These are phyloP conservation scores for Tilletia indica DNA, from an alignment of 1,284 basidiomycete species.

Conservation along the genomic window DNA sequence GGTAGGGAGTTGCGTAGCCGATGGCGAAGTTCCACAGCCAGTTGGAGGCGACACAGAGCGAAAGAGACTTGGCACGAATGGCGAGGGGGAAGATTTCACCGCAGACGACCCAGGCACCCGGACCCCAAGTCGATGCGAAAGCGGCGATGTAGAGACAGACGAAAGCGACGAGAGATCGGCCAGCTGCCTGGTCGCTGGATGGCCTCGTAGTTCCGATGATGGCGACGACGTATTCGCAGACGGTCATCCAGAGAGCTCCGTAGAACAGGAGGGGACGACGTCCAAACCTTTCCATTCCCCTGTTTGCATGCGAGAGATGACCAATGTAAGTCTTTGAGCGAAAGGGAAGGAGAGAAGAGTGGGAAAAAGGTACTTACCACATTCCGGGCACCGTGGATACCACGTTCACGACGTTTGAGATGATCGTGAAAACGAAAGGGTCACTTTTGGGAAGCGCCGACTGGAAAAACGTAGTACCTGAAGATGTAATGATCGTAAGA, in stretches of 20 bases:
- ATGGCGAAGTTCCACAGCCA: conserved; percentile 60
- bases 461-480: not conserved
- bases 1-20: conserved; percentile 69
- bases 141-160: conserved; percentile 60
- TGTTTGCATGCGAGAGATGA: not conserved
- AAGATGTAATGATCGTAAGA: not conserved
- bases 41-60: conserved; percentile 69
- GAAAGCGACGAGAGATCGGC: conserved; percentile 60
- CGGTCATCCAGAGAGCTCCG: conserved; percentile 22
- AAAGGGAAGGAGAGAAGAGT: not conserved
- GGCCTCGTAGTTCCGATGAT: conserved; percentile 55
- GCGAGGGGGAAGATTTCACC: conserved; percentile 59
- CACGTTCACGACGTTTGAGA: conserved; percentile 58
- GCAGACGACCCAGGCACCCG: conserved; percentile 55
- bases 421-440: conserved; percentile 43
- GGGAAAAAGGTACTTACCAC: conserved; percentile 19
- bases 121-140: conserved; percentile 58
- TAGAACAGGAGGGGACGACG: conserved; percentile 1
- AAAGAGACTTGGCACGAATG: conserved; percentile 75
- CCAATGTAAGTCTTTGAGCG: not conserved
- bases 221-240: conserved; percentile 60
- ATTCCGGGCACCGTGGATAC: conserved; percentile 45
- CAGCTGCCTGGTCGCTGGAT: conserved; percentile 49
- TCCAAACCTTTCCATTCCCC: not conserved
- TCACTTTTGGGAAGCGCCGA: not conserved